Evolutionary conservation across 2,329 filamentous ascomycete genomes (phyloP), one percentile per base, ranked within the genome.

Genomic region (Arachnomyces sp.): DNA sequence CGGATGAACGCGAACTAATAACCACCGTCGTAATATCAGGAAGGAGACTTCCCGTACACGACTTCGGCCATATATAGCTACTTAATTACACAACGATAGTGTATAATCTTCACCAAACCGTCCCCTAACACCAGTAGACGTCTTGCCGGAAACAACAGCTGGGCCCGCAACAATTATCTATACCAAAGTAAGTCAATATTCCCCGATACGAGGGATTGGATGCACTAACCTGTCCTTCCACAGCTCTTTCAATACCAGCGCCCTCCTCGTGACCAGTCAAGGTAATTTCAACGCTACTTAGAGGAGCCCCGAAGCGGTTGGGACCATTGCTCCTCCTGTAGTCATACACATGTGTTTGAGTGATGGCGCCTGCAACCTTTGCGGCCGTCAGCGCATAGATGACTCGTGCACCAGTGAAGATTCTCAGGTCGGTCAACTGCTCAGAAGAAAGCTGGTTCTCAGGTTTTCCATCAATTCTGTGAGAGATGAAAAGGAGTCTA

Each of bases 321-420:
- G 67, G 64, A 33, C 63, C 63, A 9, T 49, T 46, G 13, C 63
- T 60, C 28, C 63, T 64, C 36, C 90, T 72, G 61, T 96, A 96
- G 59, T 96, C 90, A 56, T 85, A 93, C 30, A 89, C 73, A 45
- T 85, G 81, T 6, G 85, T 94, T 65, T 96, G 90, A 1, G 82
- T 71, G n/a, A 94, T 77, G 1, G 89, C 82, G 29, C 92, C 92
- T 2, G 89, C 90, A n/a, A 96, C 84, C 45, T 78, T 77, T 16
- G 86, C 71, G 1, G 84, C 80, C 13, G 87, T 84, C 40, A 98
- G 71, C 2, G 88, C 89, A 60, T 96, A 94, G 37, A 93, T 72
- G 42, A 95, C 72, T 38, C 87, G 78, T 2, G 87, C 82, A 18
- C 82, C 77, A 2, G 84, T 85, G 60, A 88, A 85, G 38, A 93